These are phyloP conservation scores for Proteromonas lacertae DNA, from an alignment of 352 stramenopile species.

Conservation along the genomic window DNA sequence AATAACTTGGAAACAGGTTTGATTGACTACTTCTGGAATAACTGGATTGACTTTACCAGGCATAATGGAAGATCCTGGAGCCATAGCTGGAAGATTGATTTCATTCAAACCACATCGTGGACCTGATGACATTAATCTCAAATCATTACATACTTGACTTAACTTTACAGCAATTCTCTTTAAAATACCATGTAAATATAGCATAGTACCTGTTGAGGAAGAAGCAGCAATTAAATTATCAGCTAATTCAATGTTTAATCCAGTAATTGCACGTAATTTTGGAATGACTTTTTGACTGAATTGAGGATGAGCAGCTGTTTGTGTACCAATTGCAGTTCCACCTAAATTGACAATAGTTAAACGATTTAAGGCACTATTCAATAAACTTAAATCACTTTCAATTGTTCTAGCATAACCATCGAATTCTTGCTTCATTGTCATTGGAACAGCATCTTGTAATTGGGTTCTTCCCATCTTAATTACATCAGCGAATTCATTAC, in stretches of 20 bases:
- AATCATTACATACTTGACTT: too few species aligned
- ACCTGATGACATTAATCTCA: too few species aligned
- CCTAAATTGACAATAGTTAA: slow-evolving; percentile 38
- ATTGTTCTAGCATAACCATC: slow-evolving; percentile 59
- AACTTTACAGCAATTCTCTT: too few species aligned
- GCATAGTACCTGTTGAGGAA: too few species aligned
- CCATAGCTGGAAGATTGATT: slow-evolving; percentile 30
- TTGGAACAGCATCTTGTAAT: slow-evolving; percentile 61
- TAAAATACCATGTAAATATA: too few species aligned
- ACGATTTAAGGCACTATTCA: neutral
- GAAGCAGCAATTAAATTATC: too few species aligned
- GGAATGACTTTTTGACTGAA: too few species aligned
- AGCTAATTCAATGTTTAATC: too few species aligned
- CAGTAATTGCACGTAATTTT: too few species aligned
- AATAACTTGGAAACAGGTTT: slow-evolving; percentile 76
- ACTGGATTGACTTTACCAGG: slow-evolving; percentile 85
- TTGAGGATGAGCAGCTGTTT: too few species aligned
- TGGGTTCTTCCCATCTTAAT: slow-evolving; percentile 90
- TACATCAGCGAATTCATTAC: slow-evolving; percentile 50
- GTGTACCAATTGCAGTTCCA: slow-evolving; percentile 73
- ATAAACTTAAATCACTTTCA: neutral
- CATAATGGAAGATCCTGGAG: slow-evolving; percentile 74
- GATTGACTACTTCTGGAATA: slow-evolving; percentile 74
- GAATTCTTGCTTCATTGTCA: slow-evolving; percentile 90
- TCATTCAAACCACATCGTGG: slow-evolving; percentile 62